These are phyloP conservation scores for Globisporangium barbulae DNA, from an alignment of 352 stramenopile species.

Conservation along the genomic window DNA sequence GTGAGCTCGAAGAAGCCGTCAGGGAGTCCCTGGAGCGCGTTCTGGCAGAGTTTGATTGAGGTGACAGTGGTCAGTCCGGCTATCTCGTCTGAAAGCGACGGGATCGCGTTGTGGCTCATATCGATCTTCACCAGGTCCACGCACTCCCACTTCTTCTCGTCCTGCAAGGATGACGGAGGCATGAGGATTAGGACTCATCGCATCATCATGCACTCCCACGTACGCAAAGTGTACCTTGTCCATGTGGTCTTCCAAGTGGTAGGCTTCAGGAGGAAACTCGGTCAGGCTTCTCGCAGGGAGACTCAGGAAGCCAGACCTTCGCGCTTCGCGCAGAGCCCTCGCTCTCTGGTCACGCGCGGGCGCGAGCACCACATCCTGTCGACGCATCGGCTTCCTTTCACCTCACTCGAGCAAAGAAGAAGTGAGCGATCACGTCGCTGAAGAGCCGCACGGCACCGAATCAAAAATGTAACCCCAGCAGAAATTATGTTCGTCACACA, in stretches of 20 bases:
- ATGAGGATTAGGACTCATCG: not conserved
- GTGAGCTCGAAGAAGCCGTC: constrained; percentile 67
- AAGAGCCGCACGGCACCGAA: not conserved
- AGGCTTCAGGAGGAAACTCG: constrained; percentile 66
- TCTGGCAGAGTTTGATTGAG: constrained; percentile 72
- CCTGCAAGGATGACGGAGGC: constrained; percentile 19
- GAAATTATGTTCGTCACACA: not conserved
- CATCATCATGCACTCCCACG: not conserved
- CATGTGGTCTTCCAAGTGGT: constrained; percentile 74
- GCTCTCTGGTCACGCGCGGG: constrained; percentile 51
- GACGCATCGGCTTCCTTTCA: constrained; percentile 15
- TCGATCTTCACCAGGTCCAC: constrained; percentile 80
- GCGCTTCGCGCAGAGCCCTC: constrained; percentile 59
- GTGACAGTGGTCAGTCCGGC: constrained; percentile 41
- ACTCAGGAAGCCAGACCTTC: constrained; percentile 56
- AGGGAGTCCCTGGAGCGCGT: constrained; percentile 50
- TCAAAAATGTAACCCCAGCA: not conserved
- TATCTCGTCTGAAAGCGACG: constrained; percentile 52
- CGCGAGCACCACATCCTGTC: constrained; percentile 52
- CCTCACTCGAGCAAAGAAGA: not conserved
- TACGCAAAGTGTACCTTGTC: constrained; percentile 37
- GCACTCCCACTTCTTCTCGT: constrained; percentile 86
- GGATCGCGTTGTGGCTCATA: constrained; percentile 76
- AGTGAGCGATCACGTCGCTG: not conserved
- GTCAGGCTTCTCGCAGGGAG: constrained; percentile 52